Evolutionary conservation across 352 stramenopile genomes (phyloP).

Genomic region (Phytophthora pinifolia): DNA sequence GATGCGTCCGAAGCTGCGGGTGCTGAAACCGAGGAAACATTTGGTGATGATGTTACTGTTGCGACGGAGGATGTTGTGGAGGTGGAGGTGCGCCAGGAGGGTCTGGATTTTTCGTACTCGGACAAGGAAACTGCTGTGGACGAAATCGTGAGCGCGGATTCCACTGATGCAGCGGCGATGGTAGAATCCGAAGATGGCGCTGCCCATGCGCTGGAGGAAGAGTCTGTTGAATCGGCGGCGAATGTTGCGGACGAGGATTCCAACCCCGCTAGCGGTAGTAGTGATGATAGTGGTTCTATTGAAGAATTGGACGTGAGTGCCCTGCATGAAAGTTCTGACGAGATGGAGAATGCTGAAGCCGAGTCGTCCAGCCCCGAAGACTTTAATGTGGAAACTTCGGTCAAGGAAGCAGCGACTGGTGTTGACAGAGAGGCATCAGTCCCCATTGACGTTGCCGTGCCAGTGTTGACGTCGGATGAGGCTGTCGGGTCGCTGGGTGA

Average conservation of each 20-base stretch:
- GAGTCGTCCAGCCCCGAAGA: conserved; percentile 1
- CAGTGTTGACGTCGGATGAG: neutral
- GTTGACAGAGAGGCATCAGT: neutral
- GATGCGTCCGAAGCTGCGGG: conserved; percentile 3
- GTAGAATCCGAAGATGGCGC: no score
- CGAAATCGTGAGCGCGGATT: neutral
- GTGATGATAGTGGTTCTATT: neutral
- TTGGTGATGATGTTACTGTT: neutral
- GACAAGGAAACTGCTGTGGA: conserved; percentile 1
- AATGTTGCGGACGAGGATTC: conserved; percentile 2
- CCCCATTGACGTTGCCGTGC: neutral
- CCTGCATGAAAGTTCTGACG: no score
- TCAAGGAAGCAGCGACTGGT: conserved; percentile 2
- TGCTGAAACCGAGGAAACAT: conserved; percentile 3
- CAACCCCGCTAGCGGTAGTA: no score
- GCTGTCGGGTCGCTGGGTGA: conserved; percentile 3
- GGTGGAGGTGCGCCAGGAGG: conserved; percentile 22
- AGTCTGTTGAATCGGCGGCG: neutral
- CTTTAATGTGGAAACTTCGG: conserved; percentile 9
- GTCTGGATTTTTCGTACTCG: conserved; percentile 17
- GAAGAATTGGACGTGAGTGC: neutral
- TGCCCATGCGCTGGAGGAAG: no score
- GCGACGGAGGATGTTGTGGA: conserved; percentile 22
- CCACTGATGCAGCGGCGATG: neutral
- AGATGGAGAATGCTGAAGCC: neutral